Percentiles rank a stretch among this genome's conserved stretches.
Conservation (phyloP, 177 flowering plant species). For the Vitis hybrid region DNA sequence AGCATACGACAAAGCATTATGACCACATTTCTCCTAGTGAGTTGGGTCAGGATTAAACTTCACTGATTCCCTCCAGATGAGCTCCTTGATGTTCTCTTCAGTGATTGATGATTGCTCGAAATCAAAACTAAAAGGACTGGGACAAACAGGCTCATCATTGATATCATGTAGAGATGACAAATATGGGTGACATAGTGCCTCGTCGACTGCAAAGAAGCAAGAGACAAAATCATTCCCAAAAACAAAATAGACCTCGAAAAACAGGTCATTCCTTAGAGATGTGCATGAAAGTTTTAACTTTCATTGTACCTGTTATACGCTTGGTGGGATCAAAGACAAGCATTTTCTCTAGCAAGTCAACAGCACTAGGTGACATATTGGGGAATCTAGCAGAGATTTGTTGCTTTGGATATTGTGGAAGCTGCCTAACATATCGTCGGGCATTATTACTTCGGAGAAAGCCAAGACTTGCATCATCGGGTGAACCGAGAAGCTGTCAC, state of each 20-base stretch:
- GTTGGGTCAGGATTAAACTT: slow-evolving; percentile 51
- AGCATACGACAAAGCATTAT: not conserved
- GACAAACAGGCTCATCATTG: slow-evolving; percentile 59
- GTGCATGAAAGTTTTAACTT: not conserved
- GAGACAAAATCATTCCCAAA: not conserved
- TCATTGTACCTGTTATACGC: slow-evolving; percentile 50
- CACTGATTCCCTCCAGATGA: slow-evolving; percentile 57
- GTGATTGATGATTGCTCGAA: slow-evolving; percentile 55
- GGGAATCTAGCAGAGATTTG: slow-evolving; percentile 49
- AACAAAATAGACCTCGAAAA: not conserved
- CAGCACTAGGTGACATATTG: slow-evolving; percentile 35
- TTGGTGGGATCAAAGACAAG: slow-evolving; percentile 62
- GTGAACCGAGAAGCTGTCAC: slow-evolving; percentile 56
- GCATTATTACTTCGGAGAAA: slow-evolving; percentile 66
- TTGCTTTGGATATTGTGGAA: slow-evolving; percentile 49
- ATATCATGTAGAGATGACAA: slow-evolving; percentile 49
- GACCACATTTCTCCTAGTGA: slow-evolving; percentile 15
- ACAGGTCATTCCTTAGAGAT: not conserved
- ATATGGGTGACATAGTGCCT: slow-evolving; percentile 60
- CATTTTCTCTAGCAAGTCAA: slow-evolving; percentile 59
- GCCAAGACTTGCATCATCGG: slow-evolving; percentile 56
- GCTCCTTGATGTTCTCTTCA: slow-evolving; percentile 58
- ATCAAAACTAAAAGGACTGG: slow-evolving; percentile 48
- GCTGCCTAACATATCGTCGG: slow-evolving; percentile 52
- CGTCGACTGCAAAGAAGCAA: slow-evolving; percentile 45